phyloP scores from a whole-genome alignment of 768 basidiomycete genomes.

The Leccinum longicurvipes region DNA sequence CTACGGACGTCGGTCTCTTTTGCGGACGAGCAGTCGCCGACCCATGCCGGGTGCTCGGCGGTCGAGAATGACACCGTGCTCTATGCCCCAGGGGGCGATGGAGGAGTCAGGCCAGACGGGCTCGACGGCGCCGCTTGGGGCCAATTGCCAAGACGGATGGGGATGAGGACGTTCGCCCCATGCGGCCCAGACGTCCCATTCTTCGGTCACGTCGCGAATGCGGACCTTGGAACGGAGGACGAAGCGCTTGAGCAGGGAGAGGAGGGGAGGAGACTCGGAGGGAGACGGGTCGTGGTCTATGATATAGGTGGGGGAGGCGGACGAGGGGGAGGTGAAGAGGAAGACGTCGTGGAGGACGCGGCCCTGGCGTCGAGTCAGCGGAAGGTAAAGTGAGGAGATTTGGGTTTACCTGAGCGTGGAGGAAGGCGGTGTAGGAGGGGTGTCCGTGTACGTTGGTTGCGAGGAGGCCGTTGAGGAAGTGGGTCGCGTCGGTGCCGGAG shows the following conservation, averaged over 20 bases:
- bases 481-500: conserved; percentile 73
- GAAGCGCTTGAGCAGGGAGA: conserved; percentile 75
- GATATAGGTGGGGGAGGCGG: conserved; percentile 53
- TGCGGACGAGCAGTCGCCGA: conserved; percentile 60
- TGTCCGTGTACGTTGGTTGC: conserved; percentile 46
- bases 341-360: conserved; percentile 88
- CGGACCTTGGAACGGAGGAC: conserved; percentile 88
- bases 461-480: conserved; percentile 79
- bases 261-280: conserved; percentile 57
- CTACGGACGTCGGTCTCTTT: conserved; percentile 71
- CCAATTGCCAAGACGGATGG: conserved; percentile 50
- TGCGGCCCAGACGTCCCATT: conserved; percentile 78
- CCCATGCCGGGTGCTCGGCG: conserved; percentile 79
- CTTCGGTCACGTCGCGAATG: conserved; percentile 69
- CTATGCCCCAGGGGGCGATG: conserved; percentile 59
- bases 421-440: conserved; percentile 67
- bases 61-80: conserved; percentile 54
- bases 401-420: conserved; percentile 67
- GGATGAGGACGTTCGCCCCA: conserved; percentile 56
- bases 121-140: conserved; percentile 74
- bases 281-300: conserved; percentile 68
- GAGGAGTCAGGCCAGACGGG: conserved; percentile 58
- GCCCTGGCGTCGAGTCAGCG: conserved; percentile 49
- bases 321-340: conserved; percentile 59
- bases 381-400: neutral